Conservation (phyloP, 345 rosid genomes). For the Excoecaria cochinchinensis region DNA sequence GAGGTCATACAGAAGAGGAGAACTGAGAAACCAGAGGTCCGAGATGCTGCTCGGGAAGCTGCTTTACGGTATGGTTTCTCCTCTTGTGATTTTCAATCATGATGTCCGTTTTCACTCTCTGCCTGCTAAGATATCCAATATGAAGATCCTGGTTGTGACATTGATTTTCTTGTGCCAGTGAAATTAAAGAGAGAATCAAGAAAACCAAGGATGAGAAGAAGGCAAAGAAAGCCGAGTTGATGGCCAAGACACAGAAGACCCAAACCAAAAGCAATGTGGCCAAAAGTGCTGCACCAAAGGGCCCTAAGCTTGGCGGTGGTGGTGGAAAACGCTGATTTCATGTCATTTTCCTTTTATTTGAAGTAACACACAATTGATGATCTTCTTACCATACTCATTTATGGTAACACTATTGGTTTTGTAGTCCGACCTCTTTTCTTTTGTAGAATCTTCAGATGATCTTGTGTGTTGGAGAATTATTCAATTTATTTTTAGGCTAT, state of each 20-base stretch:
- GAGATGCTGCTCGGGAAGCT: conserved; percentile 68
- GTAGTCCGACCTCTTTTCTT: not conserved
- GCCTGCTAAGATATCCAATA: not conserved
- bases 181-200: conserved; percentile 81
- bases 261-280: conserved; percentile 44
- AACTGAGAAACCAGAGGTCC: conserved; percentile 68
- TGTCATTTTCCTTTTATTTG: no score
- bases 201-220: conserved; percentile 82
- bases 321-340: conserved; percentile 66
- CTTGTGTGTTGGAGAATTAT: not conserved
- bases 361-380: not conserved
- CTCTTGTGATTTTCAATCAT: not conserved
- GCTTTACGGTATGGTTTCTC: conserved; percentile 44
- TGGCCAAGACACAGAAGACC: conserved; percentile 56
- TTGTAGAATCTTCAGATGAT: not conserved
- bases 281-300: conserved; percentile 53
- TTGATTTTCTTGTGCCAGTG: conserved; percentile 35
- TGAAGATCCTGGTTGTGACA: not conserved
- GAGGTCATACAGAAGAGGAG: conserved; percentile 67
- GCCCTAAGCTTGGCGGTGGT: conserved; percentile 70
- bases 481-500: not conserved
- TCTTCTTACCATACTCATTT: not conserved
- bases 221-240: conserved; percentile 71
- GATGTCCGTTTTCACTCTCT: not conserved
- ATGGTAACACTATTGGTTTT: not conserved